These are phyloP conservation scores for Solanum chaucha DNA, from an alignment of 257 asterid species.

Conservation along the genomic window DNA sequence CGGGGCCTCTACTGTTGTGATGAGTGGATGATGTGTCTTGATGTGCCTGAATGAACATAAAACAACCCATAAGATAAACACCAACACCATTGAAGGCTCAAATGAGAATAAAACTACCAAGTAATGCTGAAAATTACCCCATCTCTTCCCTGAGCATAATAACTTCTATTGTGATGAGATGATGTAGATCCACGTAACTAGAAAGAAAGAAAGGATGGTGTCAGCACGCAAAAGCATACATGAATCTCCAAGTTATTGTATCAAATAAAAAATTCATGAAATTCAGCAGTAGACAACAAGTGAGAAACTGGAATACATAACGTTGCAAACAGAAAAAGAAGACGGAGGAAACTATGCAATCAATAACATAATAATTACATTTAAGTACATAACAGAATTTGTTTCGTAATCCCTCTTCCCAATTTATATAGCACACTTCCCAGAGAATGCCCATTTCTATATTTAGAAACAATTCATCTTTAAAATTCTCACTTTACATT, in stretches of 20 bases:
- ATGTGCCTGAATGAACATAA: slow-evolving; percentile 5
- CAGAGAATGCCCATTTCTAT: not conserved
- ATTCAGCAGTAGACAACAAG: not conserved
- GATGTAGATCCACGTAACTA: not conserved
- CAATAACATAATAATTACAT: not conserved
- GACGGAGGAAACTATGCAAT: not conserved
- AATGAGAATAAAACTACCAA: not conserved
- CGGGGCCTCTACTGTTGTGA: not conserved
- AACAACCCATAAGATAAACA: not conserved
- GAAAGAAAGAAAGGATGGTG: not conserved
- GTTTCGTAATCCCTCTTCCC: not conserved
- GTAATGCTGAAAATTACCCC: not conserved
- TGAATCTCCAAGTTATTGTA: not conserved
- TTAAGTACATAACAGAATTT: not conserved
- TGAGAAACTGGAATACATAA: not conserved
- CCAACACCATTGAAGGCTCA: not conserved
- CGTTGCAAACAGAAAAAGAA: not conserved
- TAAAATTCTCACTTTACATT: not conserved
- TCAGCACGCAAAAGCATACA: not conserved
- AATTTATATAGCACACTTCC: not conserved
- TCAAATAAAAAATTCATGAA: not conserved
- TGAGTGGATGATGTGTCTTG: slow-evolving; percentile 5
- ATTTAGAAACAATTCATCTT: not conserved
- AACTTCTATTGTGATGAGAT: not conserved
- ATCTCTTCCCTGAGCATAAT: not conserved